Evolutionary conservation across 768 basidiomycete genomes (phyloP).

Genomic region (Boletus speciosus): DNA sequence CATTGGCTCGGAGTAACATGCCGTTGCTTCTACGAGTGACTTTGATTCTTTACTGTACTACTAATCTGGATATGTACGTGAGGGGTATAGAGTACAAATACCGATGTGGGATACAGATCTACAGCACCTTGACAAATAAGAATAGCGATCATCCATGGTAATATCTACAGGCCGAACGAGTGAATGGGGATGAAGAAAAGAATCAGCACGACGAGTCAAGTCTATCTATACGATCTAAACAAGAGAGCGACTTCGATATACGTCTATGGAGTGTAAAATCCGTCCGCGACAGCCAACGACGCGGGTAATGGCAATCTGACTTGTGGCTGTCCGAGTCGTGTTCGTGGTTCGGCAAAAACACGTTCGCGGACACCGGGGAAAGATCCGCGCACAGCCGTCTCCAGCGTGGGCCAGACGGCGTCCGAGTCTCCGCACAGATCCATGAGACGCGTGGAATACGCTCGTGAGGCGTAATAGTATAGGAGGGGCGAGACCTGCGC

Average conservation of each 20-base stretch:
- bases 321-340: conserved; percentile 17
- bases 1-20: background rate
- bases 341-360: conserved; percentile 19
- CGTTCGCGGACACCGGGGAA: conserved; percentile 58
- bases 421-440: conserved; percentile 69
- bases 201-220: background rate
- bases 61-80: conserved; percentile 6
- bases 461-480: conserved; percentile 54
- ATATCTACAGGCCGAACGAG: conserved; percentile 15
- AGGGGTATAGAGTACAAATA: conserved; percentile 9
- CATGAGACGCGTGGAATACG: conserved; percentile 44
- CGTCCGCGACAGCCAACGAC: conserved; percentile 8
- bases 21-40: background rate
- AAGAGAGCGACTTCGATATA: background rate
- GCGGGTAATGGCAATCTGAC: conserved; percentile 13
- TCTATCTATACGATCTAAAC: conserved; percentile 1
- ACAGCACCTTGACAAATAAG: conserved; percentile 18
- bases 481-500: conserved; percentile 75
- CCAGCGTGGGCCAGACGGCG: conserved; percentile 81
- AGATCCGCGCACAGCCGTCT: conserved; percentile 47
- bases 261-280: conserved; percentile 12
- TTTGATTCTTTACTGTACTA: conserved; percentile 5
- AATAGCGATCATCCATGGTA: background rate
- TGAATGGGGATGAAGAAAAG: background rate
- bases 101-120: conserved; percentile 12